Percentiles rank a stretch among this genome's conserved stretches.
Conservation (phyloP, 2,329 filamentous ascomycete species). For the Aspergillus niger region DNA sequence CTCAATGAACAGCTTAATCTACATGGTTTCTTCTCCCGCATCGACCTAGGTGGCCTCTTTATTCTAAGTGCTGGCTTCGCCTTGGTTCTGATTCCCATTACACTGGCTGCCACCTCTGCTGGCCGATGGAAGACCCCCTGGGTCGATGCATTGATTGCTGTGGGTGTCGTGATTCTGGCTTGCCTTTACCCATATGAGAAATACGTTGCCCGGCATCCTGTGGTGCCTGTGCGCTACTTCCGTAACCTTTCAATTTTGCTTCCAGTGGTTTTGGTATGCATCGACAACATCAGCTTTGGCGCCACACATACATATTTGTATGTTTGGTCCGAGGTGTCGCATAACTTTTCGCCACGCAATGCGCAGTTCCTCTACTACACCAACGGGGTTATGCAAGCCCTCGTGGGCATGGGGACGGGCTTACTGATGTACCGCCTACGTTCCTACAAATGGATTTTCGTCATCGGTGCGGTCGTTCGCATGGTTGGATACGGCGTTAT, state of each 20-base stretch:
- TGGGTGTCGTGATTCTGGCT: conserved; percentile 47
- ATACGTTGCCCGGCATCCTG: conserved; percentile 46
- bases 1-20: conserved; percentile 28
- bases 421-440: conserved; percentile 46
- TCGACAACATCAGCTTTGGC: conserved; percentile 49
- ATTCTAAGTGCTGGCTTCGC: conserved; percentile 54
- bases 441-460: conserved; percentile 52
- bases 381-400: conserved; percentile 46
- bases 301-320: conserved; percentile 54
- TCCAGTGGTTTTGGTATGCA: conserved; percentile 42
- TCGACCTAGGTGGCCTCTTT: conserved; percentile 46
- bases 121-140: conserved; percentile 50
- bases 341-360: conserved; percentile 42
- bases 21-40: conserved; percentile 35
- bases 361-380: conserved; percentile 48
- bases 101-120: conserved; percentile 46
- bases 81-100: conserved; percentile 52
- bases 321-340: conserved; percentile 50
- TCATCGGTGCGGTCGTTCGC: conserved; percentile 46
- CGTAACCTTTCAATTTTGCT: conserved; percentile 47
- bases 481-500: conserved; percentile 55
- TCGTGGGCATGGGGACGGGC: conserved; percentile 46
- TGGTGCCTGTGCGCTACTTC: conserved; percentile 52
- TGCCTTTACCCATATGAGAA: conserved; percentile 53
- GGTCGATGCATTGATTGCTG: conserved; percentile 47